Evolutionary conservation across 2,329 filamentous ascomycete genomes (phyloP), one percentile per base, ranked within the genome.

Genomic region (Fonsecaea monophora): DNA sequence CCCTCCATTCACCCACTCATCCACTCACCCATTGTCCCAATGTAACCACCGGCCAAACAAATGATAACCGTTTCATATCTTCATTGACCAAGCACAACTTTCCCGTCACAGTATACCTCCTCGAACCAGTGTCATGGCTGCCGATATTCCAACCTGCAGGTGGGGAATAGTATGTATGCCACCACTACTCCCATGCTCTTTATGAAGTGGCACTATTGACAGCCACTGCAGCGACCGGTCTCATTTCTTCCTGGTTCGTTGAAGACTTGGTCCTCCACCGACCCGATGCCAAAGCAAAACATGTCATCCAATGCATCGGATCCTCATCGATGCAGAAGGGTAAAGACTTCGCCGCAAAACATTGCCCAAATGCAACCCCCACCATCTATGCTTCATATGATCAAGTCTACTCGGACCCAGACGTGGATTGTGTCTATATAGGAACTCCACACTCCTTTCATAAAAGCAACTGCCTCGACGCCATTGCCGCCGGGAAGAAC

Each of bases 381-480:
- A 62, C 62, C 32, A 53, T 68, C 56, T 69, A 69, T 54, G 65
- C 60, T 35, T 59, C 55, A 18, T 71, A 71, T 55, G 65, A 71
- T 18, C 56, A 63, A 7, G 62, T 71, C 34, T 71, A 71, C 63
- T 53, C 71, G 18, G 71, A 75, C 45, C 64, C 73, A 1, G 56
- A 70, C n/a, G 68, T 76, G 3, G 73, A 77, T 25, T 69, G 71
- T 9, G 71, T 77, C n/a, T 76, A 76, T 54, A 71, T 77, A 9
- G 74, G 72, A 5, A 75, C 73, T 0, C 75, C 75, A 15, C 93
- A 96, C 81, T 94, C 91, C 73, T 93, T 96, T 78, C 93, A 97
- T 82, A 96, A 94, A 82, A 91, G 95, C 78, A 94, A 96, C 80
- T 86, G 88, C 71, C 92, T 93, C 86, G 86, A 96, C 21, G 91